A percentile compares a stretch with the other conserved stretches of the same genome.
Evolutionary conservation across 2,329 filamentous ascomycete species (phyloP).

Genomic region (Microdochium paspali): DNA sequence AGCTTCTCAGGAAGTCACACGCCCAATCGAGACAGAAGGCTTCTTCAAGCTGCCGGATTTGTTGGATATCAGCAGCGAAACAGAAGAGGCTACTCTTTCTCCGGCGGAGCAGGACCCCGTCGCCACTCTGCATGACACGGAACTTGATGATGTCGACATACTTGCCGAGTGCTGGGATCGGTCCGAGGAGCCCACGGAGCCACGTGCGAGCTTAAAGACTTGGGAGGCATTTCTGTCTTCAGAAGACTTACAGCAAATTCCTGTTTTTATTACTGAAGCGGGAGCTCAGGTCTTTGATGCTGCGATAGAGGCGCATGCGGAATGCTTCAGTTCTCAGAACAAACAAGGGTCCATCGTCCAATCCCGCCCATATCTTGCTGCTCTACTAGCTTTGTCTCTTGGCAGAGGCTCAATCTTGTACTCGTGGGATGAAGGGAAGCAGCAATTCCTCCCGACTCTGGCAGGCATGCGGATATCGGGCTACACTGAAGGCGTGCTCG

Average conservation of each 20-base stretch:
- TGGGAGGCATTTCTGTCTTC: slow-evolving; percentile 58
- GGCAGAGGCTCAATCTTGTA: slow-evolving; percentile 68
- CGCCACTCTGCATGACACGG: slow-evolving; percentile 11
- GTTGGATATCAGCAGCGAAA: slow-evolving; percentile 9
- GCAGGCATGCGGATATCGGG: slow-evolving; percentile 43
- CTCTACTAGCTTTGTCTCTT: slow-evolving; percentile 56
- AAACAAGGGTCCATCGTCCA: slow-evolving; percentile 35
- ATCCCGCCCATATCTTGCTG: slow-evolving; percentile 38
- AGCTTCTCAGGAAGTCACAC: not conserved
- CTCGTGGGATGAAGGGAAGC: slow-evolving; percentile 41
- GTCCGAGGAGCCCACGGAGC: slow-evolving; percentile 19
- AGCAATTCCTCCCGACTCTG: slow-evolving; percentile 40
- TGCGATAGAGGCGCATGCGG: slow-evolving; percentile 33
- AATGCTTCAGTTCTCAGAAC: slow-evolving; percentile 23
- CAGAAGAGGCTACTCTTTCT: not conserved
- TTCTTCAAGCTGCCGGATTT: slow-evolving; percentile 33
- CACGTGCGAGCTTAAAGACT: slow-evolving; percentile 40
- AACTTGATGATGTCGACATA: slow-evolving; percentile 14
- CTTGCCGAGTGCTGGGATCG: slow-evolving; percentile 38
- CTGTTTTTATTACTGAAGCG: slow-evolving; percentile 59
- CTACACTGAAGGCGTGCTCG: slow-evolving; percentile 40
- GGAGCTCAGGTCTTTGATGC: slow-evolving; percentile 59
- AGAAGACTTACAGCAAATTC: slow-evolving; percentile 25
- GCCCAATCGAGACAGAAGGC: slow-evolving; percentile 11
- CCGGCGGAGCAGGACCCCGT: slow-evolving; percentile 1